These are phyloP conservation scores for Amaranthus cruentus DNA, from an alignment of 148 eudicot species.

Conservation along the genomic window DNA sequence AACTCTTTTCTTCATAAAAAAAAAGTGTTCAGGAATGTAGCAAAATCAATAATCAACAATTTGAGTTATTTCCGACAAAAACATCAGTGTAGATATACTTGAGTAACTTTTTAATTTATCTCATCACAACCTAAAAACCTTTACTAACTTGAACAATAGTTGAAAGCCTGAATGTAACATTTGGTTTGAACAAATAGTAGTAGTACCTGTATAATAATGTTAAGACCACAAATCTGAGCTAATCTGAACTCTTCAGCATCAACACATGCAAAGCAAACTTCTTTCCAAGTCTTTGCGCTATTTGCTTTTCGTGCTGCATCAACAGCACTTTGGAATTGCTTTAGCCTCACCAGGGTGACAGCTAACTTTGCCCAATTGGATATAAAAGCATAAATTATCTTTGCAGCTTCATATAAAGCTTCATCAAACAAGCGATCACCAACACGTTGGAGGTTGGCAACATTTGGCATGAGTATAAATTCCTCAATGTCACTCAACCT, in stretches of 20 bases:
- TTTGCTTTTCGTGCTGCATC: conserved; percentile 98
- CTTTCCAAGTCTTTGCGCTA: conserved; percentile 96
- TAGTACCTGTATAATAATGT: conserved; percentile 80
- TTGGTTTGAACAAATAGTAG: neutral
- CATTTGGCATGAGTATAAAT: conserved; percentile 97
- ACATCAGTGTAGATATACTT: neutral
- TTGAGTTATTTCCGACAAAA: neutral
- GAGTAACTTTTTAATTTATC: neutral
- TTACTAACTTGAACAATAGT: no score
- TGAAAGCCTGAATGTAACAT: neutral
- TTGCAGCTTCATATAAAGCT: conserved; percentile 89
- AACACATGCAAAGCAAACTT: conserved; percentile 98
- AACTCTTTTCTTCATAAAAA: neutral
- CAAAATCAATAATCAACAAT: neutral
- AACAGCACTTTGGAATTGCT: conserved; percentile 96
- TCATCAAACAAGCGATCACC: conserved; percentile 95
- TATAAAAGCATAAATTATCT: conserved; percentile 85
- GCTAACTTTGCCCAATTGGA: conserved; percentile 99
- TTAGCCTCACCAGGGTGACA: conserved; percentile 71
- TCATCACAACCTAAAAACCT: no score
- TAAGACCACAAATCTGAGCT: conserved; percentile 97
- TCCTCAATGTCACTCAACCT: conserved; percentile 94
- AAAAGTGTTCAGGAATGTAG: neutral
- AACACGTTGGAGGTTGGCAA: conserved; percentile 92
- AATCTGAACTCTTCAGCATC: conserved; percentile 99